Evolutionary conservation across 2,329 filamentous ascomycete species (phyloP).

Genomic region (Microdochium bolleyi): DNA sequence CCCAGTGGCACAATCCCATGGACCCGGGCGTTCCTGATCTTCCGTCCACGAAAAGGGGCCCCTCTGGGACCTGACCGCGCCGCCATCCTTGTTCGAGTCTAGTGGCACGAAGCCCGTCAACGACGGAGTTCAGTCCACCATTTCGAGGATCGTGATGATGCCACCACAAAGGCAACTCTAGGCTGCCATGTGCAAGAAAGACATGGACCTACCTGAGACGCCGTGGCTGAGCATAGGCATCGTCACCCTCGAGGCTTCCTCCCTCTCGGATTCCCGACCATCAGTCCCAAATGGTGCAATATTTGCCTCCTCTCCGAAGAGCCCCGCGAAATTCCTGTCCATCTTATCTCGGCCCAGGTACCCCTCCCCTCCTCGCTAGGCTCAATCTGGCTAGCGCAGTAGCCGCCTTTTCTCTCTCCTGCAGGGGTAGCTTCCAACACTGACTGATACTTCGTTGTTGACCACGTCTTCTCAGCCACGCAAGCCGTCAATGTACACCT

Average conservation of each 20-base stretch:
- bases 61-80: background rate
- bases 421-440: too few relatives aligned
- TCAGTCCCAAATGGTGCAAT: too few relatives aligned
- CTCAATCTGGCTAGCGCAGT: too few relatives aligned
- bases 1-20: too few relatives aligned
- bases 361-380: too few relatives aligned
- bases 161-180: background rate
- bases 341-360: too few relatives aligned
- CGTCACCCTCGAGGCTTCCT: background rate
- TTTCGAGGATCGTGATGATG: background rate
- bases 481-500: too few relatives aligned
- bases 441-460: too few relatives aligned
- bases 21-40: background rate
- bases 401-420: too few relatives aligned
- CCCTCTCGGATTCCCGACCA: background rate
- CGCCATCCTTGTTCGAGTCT: background rate
- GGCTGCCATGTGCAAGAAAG: background rate
- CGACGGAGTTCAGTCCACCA: background rate
- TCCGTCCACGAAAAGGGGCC: background rate
- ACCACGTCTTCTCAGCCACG: too few relatives aligned
- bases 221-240: background rate
- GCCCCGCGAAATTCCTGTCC: too few relatives aligned
- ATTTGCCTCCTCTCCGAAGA: too few relatives aligned
- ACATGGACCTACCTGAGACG: background rate
- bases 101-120: background rate